A percentile compares a stretch with the other conserved stretches of the same genome.
These are phyloP conservation scores for Craspedostauros australis DNA, from an alignment of 108 stramenopile genomes.

Conservation along the genomic window DNA sequence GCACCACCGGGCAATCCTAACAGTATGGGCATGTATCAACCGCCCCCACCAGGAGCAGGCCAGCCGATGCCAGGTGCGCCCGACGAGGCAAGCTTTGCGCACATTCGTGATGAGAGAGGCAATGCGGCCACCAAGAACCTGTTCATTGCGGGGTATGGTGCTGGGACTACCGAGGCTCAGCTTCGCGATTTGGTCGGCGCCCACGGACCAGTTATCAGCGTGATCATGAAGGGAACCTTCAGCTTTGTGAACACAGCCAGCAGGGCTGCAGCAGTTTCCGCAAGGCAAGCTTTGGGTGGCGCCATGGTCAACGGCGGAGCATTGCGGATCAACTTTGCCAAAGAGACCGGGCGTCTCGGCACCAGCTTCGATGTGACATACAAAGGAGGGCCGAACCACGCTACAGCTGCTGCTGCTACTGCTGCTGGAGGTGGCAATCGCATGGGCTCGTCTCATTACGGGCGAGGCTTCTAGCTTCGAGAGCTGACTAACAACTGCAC, in stretches of 20 bases:
- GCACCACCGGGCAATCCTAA: background rate
- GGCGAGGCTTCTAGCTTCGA: no score
- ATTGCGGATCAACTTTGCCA: constrained; percentile 82
- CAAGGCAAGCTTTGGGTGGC: constrained; percentile 58
- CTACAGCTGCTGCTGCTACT: no score
- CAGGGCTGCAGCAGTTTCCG: constrained; percentile 49
- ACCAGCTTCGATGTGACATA: constrained; percentile 79
- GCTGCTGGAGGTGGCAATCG: no score
- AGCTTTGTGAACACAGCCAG: constrained; percentile 77
- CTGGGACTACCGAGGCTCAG: constrained; percentile 69
- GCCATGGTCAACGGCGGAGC: constrained; percentile 65
- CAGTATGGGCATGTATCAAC: constrained; percentile 1
- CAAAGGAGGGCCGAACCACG: no score
- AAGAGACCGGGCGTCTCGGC: constrained; percentile 80
- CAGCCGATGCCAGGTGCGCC: background rate
- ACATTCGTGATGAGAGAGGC: constrained; percentile 77
- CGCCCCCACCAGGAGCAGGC: background rate
- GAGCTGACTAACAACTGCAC: no score
- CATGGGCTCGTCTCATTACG: no score
- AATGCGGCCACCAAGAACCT: constrained; percentile 84
- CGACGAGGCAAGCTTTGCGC: background rate
- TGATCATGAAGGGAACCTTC: constrained; percentile 70
- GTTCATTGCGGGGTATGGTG: constrained; percentile 84
- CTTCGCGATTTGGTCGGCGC: constrained; percentile 55
- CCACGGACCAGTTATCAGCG: constrained; percentile 55